Evolutionary conservation across 352 stramenopile genomes (phyloP).

Genomic region (Globisporangium orthogonon): DNA sequence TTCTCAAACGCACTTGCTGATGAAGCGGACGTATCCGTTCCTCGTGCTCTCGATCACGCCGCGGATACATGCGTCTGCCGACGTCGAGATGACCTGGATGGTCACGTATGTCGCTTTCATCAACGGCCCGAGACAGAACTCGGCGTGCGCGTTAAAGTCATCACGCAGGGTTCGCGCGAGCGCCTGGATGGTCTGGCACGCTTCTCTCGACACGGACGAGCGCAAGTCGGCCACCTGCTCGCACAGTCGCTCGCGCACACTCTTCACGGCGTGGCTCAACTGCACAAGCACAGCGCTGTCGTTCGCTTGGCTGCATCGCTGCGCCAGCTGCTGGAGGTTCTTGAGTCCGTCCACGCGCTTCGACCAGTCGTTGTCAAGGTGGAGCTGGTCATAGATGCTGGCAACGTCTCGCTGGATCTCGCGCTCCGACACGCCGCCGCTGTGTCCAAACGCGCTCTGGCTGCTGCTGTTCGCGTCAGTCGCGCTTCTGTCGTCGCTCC

Average conservation of each 20-base stretch:
- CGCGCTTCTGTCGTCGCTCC: constrained; percentile 10
- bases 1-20: constrained; percentile 59
- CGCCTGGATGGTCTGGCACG: constrained; percentile 61
- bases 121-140: constrained; percentile 60
- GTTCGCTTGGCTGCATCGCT: constrained; percentile 30
- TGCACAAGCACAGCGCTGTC: constrained; percentile 16
- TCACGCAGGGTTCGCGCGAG: constrained; percentile 55
- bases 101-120: constrained; percentile 86
- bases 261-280: constrained; percentile 39
- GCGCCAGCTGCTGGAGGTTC: constrained; percentile 45
- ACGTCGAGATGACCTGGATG: constrained; percentile 78
- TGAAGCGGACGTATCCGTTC: constrained; percentile 62
- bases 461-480: constrained; percentile 2
- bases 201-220: constrained; percentile 73
- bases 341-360: constrained; percentile 69
- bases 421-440: constrained; percentile 33
- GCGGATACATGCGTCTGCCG: constrained; percentile 64
- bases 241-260: constrained; percentile 55
- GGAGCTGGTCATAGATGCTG: constrained; percentile 47
- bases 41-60: constrained; percentile 71
- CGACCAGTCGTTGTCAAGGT: constrained; percentile 69
- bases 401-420: constrained; percentile 58
- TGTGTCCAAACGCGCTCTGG: constrained; percentile 9
- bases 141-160: constrained; percentile 73
- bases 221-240: constrained; percentile 72